Conservation (phyloP, 495 filamentous ascomycete genomes). For the Hyphodiscus hymeniophilus region DNA sequence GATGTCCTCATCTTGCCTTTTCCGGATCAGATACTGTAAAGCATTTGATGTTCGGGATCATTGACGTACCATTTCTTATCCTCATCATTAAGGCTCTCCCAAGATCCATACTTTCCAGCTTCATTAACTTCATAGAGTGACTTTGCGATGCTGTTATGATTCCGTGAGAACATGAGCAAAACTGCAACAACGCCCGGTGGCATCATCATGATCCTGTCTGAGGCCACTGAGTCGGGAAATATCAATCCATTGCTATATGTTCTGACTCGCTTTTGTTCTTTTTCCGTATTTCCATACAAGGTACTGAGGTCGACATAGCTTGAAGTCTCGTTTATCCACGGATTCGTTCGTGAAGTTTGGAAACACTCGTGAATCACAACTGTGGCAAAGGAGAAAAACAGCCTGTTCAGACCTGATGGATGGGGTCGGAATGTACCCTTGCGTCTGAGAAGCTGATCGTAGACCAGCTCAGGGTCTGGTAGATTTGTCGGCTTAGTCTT, state of each 20-base stretch:
- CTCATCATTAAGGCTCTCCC: slow-evolving; percentile 19
- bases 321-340: slow-evolving; percentile 58
- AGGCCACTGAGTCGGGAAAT: slow-evolving; percentile 72
- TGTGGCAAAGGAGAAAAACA: slow-evolving; percentile 79
- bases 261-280: slow-evolving; percentile 64
- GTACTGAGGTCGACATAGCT: slow-evolving; percentile 80
- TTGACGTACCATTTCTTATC: slow-evolving; percentile 41
- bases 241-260: slow-evolving; percentile 74
- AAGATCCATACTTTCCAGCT: slow-evolving; percentile 52
- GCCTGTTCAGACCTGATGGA: slow-evolving; percentile 31
- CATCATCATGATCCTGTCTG: slow-evolving; percentile 64
- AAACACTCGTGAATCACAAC: slow-evolving; percentile 76
- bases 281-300: slow-evolving; percentile 72
- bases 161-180: slow-evolving; percentile 66
- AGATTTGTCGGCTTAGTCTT: slow-evolving; percentile 50
- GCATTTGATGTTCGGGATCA: slow-evolving; percentile 36
- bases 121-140: slow-evolving; percentile 60
- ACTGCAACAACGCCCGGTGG: slow-evolving; percentile 72
- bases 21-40: no score
- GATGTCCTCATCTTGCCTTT: slow-evolving; percentile 61
- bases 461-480: slow-evolving; percentile 70
- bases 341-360: slow-evolving; percentile 30
- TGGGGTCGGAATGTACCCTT: slow-evolving; percentile 36
- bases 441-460: slow-evolving; percentile 38
- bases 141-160: slow-evolving; percentile 72